A percentile compares a stretch with the other conserved stretches of the same genome.
These are phyloP conservation scores for Microcera coccophila DNA, from an alignment of 2,329 filamentous ascomycete species.

Conservation along the genomic window DNA sequence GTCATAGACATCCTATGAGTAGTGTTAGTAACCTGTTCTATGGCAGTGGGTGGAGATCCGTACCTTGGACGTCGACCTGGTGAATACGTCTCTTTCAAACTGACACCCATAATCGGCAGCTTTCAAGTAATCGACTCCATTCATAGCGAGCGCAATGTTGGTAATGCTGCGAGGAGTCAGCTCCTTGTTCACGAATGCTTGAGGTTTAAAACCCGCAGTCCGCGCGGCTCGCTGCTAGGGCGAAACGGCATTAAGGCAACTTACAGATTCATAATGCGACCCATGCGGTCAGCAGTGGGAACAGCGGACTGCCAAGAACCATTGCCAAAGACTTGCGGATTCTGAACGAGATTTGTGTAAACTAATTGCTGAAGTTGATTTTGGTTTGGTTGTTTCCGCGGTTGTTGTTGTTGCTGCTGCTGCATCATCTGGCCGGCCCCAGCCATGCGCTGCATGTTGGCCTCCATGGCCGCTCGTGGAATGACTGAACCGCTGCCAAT, in stretches of 20 bases:
- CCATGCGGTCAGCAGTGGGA: conserved; percentile 38
- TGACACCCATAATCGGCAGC: conserved; percentile 41
- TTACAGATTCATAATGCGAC: conserved; percentile 42
- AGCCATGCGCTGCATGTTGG: conserved; percentile 57
- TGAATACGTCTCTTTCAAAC: conserved; percentile 48
- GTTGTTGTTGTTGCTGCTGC: conserved; percentile 37
- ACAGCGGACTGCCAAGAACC: conserved; percentile 40
- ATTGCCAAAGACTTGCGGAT: conserved; percentile 30
- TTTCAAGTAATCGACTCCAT: conserved; percentile 38
- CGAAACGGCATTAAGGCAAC: conserved; percentile 18
- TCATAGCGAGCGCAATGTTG: conserved; percentile 47
- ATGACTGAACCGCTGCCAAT: conserved; percentile 19
- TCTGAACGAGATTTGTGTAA: conserved; percentile 37
- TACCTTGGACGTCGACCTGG: conserved; percentile 48
- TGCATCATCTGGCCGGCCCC: conserved; percentile 44
- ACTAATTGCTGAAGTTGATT: conserved; percentile 39
- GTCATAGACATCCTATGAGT: conserved; percentile 47
- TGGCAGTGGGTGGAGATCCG: not conserved
- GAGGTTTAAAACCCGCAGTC: not conserved
- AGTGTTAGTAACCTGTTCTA: conserved; percentile 16
- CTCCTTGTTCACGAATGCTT: not conserved
- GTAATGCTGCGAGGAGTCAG: conserved; percentile 40
- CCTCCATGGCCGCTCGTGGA: conserved; percentile 52
- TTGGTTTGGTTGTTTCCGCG: conserved; percentile 5
- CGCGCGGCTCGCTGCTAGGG: not conserved